Conservation (phyloP, 73 alveolate species). For the Halteria grandinella region DNA sequence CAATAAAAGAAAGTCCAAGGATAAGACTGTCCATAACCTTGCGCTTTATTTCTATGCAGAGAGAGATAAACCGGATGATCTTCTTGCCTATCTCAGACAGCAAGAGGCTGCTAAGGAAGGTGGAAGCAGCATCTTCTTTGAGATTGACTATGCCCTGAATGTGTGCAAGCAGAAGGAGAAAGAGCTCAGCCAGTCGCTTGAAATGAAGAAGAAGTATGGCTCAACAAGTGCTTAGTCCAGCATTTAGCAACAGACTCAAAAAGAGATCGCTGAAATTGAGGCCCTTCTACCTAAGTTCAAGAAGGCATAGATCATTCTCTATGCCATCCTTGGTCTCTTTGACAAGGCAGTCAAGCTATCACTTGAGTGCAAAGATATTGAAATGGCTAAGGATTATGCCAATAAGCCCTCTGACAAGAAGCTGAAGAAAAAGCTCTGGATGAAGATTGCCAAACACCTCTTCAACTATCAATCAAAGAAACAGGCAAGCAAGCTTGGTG, state of each 20-base stretch:
- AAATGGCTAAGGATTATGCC: constrained; percentile 94
- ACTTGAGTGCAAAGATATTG: constrained; percentile 81
- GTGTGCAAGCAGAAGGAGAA: constrained; percentile 86
- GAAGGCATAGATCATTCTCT: constrained; percentile 81
- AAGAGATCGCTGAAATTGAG: no score
- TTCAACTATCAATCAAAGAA: constrained; percentile 51
- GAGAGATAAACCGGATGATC: constrained; percentile 68
- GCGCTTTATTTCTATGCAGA: constrained; percentile 87
- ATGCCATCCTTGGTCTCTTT: constrained; percentile 93
- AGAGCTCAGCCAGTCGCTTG: no score
- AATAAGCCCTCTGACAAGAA: constrained; percentile 90
- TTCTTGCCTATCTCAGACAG: constrained; percentile 75
- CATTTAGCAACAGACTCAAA: no score
- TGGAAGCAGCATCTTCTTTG: constrained; percentile 73
- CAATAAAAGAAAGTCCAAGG: constrained; percentile 76
- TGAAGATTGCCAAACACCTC: constrained; percentile 88
- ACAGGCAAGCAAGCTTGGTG: neutral
- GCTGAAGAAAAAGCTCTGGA: constrained; percentile 92
- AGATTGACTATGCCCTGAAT: constrained; percentile 95
- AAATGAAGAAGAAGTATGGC: neutral
- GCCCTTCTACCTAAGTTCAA: no score
- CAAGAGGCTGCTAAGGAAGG: constrained; percentile 74
- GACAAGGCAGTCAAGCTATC: constrained; percentile 96
- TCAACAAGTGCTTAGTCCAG: neutral
- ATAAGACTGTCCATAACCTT: constrained; percentile 88